These are phyloP conservation scores for Calcarisporium arbuscula DNA, from an alignment of 2,329 filamentous ascomycete species.

Conservation along the genomic window DNA sequence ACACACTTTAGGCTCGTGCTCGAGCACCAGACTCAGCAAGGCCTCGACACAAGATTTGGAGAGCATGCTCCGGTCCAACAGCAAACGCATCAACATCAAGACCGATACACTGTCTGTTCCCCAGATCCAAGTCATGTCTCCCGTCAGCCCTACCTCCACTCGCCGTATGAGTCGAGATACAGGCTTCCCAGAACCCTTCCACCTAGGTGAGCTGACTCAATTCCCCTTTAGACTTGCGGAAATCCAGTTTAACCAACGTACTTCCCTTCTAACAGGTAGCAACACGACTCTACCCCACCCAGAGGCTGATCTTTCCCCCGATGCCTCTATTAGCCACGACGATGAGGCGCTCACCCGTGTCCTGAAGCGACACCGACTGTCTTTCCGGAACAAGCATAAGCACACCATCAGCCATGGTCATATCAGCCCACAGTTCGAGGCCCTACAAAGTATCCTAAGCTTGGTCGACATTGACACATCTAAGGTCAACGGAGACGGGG, in stretches of 20 bases:
- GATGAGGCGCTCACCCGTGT: conserved; percentile 41
- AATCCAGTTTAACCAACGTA: too few species aligned
- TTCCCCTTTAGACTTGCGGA: too few species aligned
- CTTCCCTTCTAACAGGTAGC: conserved; percentile 26
- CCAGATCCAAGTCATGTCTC: conserved; percentile 21
- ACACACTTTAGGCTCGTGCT: too few species aligned
- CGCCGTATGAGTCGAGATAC: conserved; percentile 33
- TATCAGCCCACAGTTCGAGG: conserved; percentile 30
- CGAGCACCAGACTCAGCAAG: too few species aligned
- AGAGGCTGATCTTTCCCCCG: conserved; percentile 50
- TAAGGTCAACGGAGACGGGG: too few species aligned
- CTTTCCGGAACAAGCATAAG: conserved; percentile 41
- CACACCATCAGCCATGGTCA: conserved; percentile 41
- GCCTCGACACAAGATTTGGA: too few species aligned
- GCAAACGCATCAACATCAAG: conserved; percentile 3
- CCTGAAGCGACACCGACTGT: conserved; percentile 36
- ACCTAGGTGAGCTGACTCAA: conserved; percentile 32
- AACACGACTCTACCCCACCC: conserved; percentile 59
- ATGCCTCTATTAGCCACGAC: conserved; percentile 50
- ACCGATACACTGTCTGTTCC: conserved; percentile 8
- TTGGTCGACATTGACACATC: conserved; percentile 22
- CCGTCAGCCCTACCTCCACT: conserved; percentile 13
- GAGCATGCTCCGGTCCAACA: conserved; percentile 6
- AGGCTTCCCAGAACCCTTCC: conserved; percentile 46
- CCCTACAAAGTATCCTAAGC: conserved; percentile 26